Base-by-base conservation (phyloP, 148 eudicot genomes). In the Limonium bicolor region DNA sequence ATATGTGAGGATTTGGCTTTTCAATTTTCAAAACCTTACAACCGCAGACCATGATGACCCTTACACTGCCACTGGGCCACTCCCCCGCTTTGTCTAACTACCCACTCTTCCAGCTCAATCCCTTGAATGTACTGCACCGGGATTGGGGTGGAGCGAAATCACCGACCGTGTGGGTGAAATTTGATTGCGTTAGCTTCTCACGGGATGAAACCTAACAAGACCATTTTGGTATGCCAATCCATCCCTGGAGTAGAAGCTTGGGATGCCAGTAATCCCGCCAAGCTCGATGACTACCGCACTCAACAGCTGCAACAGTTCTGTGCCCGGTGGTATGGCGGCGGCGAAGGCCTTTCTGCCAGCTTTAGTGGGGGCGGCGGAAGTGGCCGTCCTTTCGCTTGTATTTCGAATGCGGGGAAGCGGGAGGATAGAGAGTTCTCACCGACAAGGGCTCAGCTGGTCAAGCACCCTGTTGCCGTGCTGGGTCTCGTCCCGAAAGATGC, bases 401-500 rank as follows among this genome's bases (percentile, higher is more conserved):
- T 74, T n/a, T 68, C 86, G 7, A 22, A 65, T 48, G 55, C 41
- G 36, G 63, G 48, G 22, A 58, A 36, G 58, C 61, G 18, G 22
- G 67, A 58, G 22, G 78, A 56, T 31, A 59, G 50, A 60, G 73
- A 63, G 12, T 71, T 74, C 27, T 44, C 61, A 21, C 83, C 92
- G 1, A 63, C 68, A 1, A 41, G 11, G 7, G 66, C 72, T 3
- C 96, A 86, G 62, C 59, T 86, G 2, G 20, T 71, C 8, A 63
- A 86, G 67, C 76, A 81, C 47, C 96, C 93, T 1, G 33, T 78
- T 3, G 75, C 93, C 0, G 5, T 76, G 13, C 56, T 69, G n/a
- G 81, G 79, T 0, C 55, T 78, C 53, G 60, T 86, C 4, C 93
- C 96, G 1, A 71, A 43, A 56, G 87, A 76, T 3, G 77, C 65